A percentile compares a stretch with the other conserved stretches of the same genome.
Evolutionary conservation across 1,284 basidiomycete species (phyloP).

Genomic region (Golubevia sp.): DNA sequence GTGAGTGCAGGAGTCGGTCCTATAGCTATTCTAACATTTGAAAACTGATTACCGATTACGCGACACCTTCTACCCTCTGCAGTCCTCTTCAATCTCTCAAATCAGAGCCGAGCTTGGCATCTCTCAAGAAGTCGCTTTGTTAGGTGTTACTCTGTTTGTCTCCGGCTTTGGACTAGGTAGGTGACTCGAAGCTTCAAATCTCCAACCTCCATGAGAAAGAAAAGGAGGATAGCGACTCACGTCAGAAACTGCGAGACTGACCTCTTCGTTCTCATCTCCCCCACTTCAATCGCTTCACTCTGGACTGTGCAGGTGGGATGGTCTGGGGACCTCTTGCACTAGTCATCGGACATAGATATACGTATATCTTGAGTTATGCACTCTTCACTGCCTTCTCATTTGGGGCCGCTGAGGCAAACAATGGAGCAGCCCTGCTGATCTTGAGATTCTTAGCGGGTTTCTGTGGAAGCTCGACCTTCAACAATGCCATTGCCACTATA

Average conservation of each 20-base stretch:
- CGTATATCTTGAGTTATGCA: constrained; percentile 22
- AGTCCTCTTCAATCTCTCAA: no score
- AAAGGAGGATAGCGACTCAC: no score
- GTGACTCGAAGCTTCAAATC: no score
- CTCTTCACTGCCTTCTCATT: constrained; percentile 31
- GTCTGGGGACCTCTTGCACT: constrained; percentile 25
- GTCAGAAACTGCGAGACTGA: no score
- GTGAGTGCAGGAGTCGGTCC: not conserved
- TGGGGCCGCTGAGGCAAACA: constrained; percentile 38
- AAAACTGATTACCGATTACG: no score
- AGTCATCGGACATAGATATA: constrained; percentile 22
- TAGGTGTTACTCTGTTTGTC: constrained; percentile 22
- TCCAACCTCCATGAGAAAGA: no score
- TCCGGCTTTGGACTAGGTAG: constrained; percentile 21
- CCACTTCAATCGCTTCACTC: constrained; percentile 10
- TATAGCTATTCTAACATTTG: no score
- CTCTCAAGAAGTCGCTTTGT: constrained; percentile 18
- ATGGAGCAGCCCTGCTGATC: constrained; percentile 44
- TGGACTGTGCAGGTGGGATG: no score
- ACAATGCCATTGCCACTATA: constrained; percentile 27
- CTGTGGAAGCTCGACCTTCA: constrained; percentile 23
- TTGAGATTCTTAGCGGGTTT: constrained; percentile 51
- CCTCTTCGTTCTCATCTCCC: no score
- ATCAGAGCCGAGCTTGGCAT: constrained; percentile 15
- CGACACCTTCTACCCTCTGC: no score